Conservation (phyloP, 2,329 filamentous ascomycete genomes). For the Clarireedia paspali region DNA sequence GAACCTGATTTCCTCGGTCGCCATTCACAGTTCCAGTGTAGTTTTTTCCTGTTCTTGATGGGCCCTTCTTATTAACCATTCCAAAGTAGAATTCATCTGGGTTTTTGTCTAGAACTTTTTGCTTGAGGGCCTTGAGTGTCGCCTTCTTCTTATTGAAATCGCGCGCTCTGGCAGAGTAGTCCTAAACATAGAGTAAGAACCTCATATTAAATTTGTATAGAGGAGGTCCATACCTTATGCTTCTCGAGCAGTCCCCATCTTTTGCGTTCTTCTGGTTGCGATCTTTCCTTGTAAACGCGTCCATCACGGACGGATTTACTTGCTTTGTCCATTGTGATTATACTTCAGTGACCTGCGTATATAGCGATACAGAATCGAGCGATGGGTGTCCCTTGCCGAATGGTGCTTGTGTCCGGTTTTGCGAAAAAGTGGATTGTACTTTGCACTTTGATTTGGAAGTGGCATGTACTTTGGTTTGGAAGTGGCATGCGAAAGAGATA, state of each 20-base stretch:
- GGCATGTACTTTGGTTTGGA: background rate
- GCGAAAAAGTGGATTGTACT: background rate
- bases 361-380: too few relatives aligned
- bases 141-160: constrained; percentile 61
- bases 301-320: constrained; percentile 29
- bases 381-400: background rate
- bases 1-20: constrained; percentile 47
- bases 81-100: constrained; percentile 69
- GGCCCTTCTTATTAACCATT: constrained; percentile 56
- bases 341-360: constrained; percentile 31
- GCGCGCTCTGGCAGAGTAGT: constrained; percentile 57
- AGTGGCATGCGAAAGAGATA: too few relatives aligned
- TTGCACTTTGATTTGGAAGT: too few relatives aligned
- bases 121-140: constrained; percentile 49
- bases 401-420: background rate
- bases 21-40: constrained; percentile 50
- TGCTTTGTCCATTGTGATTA: constrained; percentile 7
- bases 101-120: constrained; percentile 58
- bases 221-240: constrained; percentile 59
- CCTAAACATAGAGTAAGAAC: constrained; percentile 32
- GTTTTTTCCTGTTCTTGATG: constrained; percentile 42
- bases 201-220: background rate
- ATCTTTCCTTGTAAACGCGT: constrained; percentile 83
- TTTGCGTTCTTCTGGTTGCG: constrained; percentile 73
- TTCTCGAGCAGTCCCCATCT: constrained; percentile 93